These are phyloP conservation scores for Dysphania ambrosioides DNA, from an alignment of 148 eudicot genomes.

Conservation along the genomic window DNA sequence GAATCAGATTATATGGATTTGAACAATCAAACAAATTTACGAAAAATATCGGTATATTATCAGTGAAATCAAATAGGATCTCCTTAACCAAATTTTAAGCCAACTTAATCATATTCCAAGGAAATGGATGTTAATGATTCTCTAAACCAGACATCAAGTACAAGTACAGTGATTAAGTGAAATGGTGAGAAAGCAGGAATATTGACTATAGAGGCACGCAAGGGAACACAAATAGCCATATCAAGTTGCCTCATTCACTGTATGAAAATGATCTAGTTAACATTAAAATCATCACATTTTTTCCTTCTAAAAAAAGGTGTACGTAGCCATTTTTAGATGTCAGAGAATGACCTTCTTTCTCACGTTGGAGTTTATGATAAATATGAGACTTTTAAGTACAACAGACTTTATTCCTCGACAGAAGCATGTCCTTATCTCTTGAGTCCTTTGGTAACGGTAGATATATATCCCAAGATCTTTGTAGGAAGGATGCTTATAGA, in stretches of 20 bases:
- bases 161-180: background rate
- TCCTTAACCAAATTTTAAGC: too few species aligned
- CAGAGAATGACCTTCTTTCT: background rate
- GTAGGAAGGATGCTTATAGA: background rate
- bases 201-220: background rate
- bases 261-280: background rate
- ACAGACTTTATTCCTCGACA: conserved; percentile 4
- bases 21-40: too few species aligned
- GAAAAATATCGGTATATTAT: too few species aligned
- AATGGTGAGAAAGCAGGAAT: background rate
- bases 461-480: background rate
- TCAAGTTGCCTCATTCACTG: background rate
- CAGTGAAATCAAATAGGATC: too few species aligned
- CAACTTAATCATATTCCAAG: background rate
- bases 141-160: background rate
- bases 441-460: conserved; percentile 2
- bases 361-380: background rate
- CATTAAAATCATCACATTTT: background rate
- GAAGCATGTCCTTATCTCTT: background rate
- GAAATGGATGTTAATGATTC: background rate
- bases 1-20: background rate
- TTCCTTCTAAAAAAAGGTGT: background rate
- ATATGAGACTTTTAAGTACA: background rate
- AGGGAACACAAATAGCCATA: too few species aligned
- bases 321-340: background rate